These are phyloP conservation scores for Cicer cuneatum DNA, from an alignment of 306 rosid species.

Conservation along the genomic window DNA sequence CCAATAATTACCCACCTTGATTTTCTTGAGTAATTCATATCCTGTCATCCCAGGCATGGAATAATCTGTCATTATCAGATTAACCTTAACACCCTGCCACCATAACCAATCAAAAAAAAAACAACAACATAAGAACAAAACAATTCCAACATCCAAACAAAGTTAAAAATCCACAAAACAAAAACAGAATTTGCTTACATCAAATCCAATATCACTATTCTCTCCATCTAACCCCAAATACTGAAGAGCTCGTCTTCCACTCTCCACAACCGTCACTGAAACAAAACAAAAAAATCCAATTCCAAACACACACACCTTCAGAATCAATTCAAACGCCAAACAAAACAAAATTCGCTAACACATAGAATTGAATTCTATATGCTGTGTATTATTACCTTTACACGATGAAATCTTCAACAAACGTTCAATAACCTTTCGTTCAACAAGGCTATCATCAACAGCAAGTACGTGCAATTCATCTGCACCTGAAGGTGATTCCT, in stretches of 20 bases:
- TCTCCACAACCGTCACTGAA: slow-evolving; percentile 91
- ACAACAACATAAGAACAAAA: slow-evolving; percentile 30
- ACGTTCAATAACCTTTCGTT: slow-evolving; percentile 81
- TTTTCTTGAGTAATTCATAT: slow-evolving; percentile 87
- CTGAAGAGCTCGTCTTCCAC: slow-evolving; percentile 91
- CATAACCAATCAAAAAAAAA: slow-evolving; percentile 44
- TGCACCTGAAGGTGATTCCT: slow-evolving; percentile 41
- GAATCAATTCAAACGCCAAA: background rate
- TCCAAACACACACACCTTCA: slow-evolving; percentile 17
- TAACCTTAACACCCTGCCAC: slow-evolving; percentile 76
- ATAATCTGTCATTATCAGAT: slow-evolving; percentile 92
- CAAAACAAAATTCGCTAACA: background rate
- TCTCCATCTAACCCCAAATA: slow-evolving; percentile 89
- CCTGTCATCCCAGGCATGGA: slow-evolving; percentile 99
- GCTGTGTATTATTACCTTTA: slow-evolving; percentile 59
- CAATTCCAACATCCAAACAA: background rate
- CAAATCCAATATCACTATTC: slow-evolving; percentile 61
- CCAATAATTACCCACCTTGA: slow-evolving; percentile 62
- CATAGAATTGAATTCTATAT: background rate
- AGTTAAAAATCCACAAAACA: background rate
- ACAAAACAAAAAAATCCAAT: slow-evolving; percentile 6
- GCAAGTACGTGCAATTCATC: slow-evolving; percentile 82
- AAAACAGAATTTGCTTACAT: slow-evolving; percentile 58
- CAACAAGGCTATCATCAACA: slow-evolving; percentile 86
- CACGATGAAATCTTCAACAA: slow-evolving; percentile 81